Percentiles rank a stretch among this genome's conserved stretches.
phyloP scores from a whole-genome alignment of 257 asterid species.

The Anisodus acutangulus region DNA sequence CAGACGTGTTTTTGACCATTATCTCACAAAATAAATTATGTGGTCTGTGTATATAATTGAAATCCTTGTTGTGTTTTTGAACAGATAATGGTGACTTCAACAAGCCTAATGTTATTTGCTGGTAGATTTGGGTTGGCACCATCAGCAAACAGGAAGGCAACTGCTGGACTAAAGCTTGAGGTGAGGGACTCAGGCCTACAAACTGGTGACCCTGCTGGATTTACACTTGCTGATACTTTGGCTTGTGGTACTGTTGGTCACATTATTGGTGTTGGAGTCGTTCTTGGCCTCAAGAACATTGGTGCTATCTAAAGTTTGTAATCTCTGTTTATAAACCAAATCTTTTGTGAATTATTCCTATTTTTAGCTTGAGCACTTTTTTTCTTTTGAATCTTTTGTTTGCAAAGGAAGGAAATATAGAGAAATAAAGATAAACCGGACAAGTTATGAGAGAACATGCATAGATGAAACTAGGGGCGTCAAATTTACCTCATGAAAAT shows the following conservation, averaged over 20 bases:
- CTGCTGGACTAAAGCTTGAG: conserved; percentile 81
- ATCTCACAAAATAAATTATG: too few species aligned
- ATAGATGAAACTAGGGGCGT: too few species aligned
- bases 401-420: too few species aligned
- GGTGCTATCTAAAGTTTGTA: conserved; percentile 39
- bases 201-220: conserved; percentile 97
- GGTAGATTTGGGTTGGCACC: conserved; percentile 96
- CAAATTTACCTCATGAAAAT: too few species aligned
- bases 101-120: conserved; percentile 88
- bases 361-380: neutral
- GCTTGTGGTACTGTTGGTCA: conserved; percentile 91
- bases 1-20: too few species aligned
- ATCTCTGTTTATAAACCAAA: neutral
- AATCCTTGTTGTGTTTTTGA: neutral
- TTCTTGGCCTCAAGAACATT: conserved; percentile 84
- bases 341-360: neutral
- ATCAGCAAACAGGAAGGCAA: conserved; percentile 90
- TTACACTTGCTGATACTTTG: conserved; percentile 92
- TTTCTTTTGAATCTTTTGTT: too few species aligned
- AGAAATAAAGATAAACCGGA: too few species aligned
- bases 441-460: too few species aligned
- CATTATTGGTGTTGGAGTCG: conserved; percentile 94
- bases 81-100: conserved; percentile 88
- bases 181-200: conserved; percentile 88
- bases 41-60: too few species aligned